A percentile compares a stretch with the other conserved stretches of the same genome.
Evolutionary conservation across 2,329 filamentous ascomycete genomes (phyloP).

Genomic region (Paecilomyces dactylethromorphus): DNA sequence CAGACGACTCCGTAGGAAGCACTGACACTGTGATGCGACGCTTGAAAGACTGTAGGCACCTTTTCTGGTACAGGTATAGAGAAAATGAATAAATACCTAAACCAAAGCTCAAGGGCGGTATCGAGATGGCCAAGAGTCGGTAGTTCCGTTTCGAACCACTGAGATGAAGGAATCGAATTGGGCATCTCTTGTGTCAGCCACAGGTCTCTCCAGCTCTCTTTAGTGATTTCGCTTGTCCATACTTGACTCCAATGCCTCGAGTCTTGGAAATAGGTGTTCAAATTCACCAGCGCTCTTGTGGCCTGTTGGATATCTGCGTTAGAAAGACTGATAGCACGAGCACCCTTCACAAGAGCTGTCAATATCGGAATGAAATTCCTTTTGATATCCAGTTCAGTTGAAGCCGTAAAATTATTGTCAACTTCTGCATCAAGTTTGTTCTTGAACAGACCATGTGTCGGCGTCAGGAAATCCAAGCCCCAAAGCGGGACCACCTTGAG

Average conservation of each 20-base stretch:
- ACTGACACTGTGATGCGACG: slow-evolving; percentile 56
- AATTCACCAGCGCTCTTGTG: slow-evolving; percentile 42
- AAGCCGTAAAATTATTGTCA: slow-evolving; percentile 39
- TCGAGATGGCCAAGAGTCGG: slow-evolving; percentile 31
- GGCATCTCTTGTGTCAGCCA: slow-evolving; percentile 42
- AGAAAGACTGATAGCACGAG: slow-evolving; percentile 40
- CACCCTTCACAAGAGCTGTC: slow-evolving; percentile 44
- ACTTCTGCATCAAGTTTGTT: slow-evolving; percentile 49
- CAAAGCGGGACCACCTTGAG: slow-evolving; percentile 50
- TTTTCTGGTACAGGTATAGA: slow-evolving; percentile 51
- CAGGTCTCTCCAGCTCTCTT: slow-evolving; percentile 40
- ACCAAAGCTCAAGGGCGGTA: slow-evolving; percentile 33
- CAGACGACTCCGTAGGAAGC: slow-evolving; percentile 57
- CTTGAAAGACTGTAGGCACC: slow-evolving; percentile 56
- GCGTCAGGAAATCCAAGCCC: slow-evolving; percentile 48
- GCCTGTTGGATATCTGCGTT: slow-evolving; percentile 39
- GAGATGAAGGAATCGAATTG: slow-evolving; percentile 26
- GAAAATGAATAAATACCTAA: slow-evolving; percentile 48
- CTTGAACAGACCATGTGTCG: slow-evolving; percentile 49
- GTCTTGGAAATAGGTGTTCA: slow-evolving; percentile 46
- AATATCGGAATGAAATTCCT: slow-evolving; percentile 50
- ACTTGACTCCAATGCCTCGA: slow-evolving; percentile 44
- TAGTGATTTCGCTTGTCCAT: slow-evolving; percentile 41
- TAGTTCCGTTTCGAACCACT: slow-evolving; percentile 34
- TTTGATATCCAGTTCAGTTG: slow-evolving; percentile 43